Conservation (phyloP, 306 rosid genomes). For the Corylus heterophylla region DNA sequence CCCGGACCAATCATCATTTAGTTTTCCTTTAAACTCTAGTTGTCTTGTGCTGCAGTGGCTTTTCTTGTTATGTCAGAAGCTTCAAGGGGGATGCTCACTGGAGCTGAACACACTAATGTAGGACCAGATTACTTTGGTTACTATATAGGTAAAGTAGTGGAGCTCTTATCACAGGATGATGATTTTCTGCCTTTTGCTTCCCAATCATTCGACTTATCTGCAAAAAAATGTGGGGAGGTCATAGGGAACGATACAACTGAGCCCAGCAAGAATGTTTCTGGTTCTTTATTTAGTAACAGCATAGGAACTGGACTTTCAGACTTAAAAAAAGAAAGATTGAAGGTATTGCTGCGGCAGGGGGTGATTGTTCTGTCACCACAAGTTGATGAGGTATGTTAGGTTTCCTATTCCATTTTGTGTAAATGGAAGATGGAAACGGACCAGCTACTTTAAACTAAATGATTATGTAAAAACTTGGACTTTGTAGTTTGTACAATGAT, state of each 20-base stretch:
- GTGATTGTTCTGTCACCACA: slow-evolving; percentile 66
- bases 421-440: slow-evolving; percentile 10
- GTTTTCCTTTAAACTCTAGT: slow-evolving; percentile 18
- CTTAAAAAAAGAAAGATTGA: slow-evolving; percentile 58
- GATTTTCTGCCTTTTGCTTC: slow-evolving; percentile 37
- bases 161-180: slow-evolving; percentile 59
- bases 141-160: slow-evolving; percentile 51
- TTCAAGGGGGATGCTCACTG: slow-evolving; percentile 32
- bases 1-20: neutral
- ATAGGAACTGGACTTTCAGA: slow-evolving; percentile 54
- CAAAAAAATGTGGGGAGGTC: slow-evolving; percentile 22
- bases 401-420: slow-evolving; percentile 24
- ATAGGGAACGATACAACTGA: slow-evolving; percentile 31
- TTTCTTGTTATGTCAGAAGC: slow-evolving; percentile 64
- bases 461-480: slow-evolving; percentile 2
- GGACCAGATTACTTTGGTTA: slow-evolving; percentile 89
- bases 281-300: slow-evolving; percentile 42
- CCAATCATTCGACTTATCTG: slow-evolving; percentile 29
- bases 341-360: slow-evolving; percentile 67
- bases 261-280: slow-evolving; percentile 21
- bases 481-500: neutral
- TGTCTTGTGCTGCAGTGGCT: slow-evolving; percentile 33
- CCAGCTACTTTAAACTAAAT: neutral
- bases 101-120: slow-evolving; percentile 34
- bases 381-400: slow-evolving; percentile 72